Base-by-base conservation (phyloP, 495 filamentous ascomycete species). In the Podospora conica region DNA sequence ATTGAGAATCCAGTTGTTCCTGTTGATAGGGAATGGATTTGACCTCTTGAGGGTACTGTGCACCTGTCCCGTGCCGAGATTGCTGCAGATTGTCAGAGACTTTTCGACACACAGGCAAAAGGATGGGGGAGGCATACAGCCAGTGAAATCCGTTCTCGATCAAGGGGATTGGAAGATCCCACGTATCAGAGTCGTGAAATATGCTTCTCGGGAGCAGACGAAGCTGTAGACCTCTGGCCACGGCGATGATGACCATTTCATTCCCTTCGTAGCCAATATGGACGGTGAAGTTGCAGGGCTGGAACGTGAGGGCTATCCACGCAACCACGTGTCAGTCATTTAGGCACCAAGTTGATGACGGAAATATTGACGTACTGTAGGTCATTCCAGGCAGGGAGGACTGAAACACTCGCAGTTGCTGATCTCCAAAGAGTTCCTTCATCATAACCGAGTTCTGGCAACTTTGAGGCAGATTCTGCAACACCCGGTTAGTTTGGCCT, bases 61-160 rank as follows among this genome's bases (percentile, higher is more conserved):
- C 10, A 91, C 68, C 3, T 65, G 53, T 0, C 72, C 68, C 0
- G 74, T 79, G 5, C 65, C 59, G 5, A 87, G 9, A 57, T 88
- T 74, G 2, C 64, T 66, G 21, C 3, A 1, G 18, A 5, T 2
- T n/a, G 24, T 66, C 21, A 66, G 64, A 11, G 7, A 15, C 20
- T 20, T 12, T 22, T 21, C 9, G 21, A 5, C 12, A 3, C n/a
- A 18, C 23, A 22, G 33, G n/a, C 21, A n/a, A n/a, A 3, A 20
- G 11, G 27, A 0, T 9, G 9, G 22, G 29, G 56, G n/a, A n/a
- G 18, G 61, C 58, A 5, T 57, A 66, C 4, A 89, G 69, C 88
- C 88, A 91, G 68, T 91, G 88, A 1, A 81, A 69, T 53, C 79
- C 85, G 20, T 81, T 70, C 1, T 80, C 57, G 3, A 86, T 55